A percentile compares a stretch with the other conserved stretches of the same genome.
Evolutionary conservation across 768 basidiomycete species (phyloP).

Genomic region (Leccinum boreale): DNA sequence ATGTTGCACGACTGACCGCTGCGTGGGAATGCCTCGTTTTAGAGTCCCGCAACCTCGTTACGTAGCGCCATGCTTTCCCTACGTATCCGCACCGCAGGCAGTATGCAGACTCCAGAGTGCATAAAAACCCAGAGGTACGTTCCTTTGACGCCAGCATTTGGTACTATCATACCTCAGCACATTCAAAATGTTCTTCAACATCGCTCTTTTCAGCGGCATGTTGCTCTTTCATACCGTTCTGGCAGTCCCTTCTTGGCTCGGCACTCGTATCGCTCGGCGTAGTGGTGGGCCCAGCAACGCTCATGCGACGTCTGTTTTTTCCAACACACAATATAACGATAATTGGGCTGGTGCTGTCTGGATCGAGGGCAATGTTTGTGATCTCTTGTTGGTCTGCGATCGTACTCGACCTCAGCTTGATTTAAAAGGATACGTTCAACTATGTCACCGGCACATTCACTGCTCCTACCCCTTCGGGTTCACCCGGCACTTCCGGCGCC

Average conservation of each 20-base stretch:
- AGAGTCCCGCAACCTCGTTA: neutral
- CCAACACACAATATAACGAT: neutral
- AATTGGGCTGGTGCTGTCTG: constrained; percentile 15
- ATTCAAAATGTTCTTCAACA: constrained; percentile 1
- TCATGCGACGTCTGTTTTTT: neutral
- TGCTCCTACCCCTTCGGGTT: constrained; percentile 4
- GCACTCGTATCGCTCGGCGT: neutral
- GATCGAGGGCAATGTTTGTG: neutral
- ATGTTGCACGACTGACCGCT: neutral
- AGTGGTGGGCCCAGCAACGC: neutral
- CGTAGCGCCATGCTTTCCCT: neutral
- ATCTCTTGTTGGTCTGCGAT: neutral
- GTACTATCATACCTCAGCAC: neutral
- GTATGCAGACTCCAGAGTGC: neutral
- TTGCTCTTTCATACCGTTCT: neutral
- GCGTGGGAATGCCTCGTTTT: neutral
- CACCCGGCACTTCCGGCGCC: neutral
- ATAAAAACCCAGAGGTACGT: neutral
- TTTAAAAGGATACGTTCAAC: constrained; percentile 5
- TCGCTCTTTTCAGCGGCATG: neutral
- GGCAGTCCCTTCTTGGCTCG: neutral
- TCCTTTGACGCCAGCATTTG: neutral
- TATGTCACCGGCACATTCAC: constrained; percentile 10
- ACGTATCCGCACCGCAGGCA: neutral
- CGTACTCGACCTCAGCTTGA: neutral